A percentile compares a stretch with the other conserved stretches of the same genome.
These are phyloP conservation scores for Angomonas deanei DNA, from an alignment of 208 protist genomes.

Conservation along the genomic window DNA sequence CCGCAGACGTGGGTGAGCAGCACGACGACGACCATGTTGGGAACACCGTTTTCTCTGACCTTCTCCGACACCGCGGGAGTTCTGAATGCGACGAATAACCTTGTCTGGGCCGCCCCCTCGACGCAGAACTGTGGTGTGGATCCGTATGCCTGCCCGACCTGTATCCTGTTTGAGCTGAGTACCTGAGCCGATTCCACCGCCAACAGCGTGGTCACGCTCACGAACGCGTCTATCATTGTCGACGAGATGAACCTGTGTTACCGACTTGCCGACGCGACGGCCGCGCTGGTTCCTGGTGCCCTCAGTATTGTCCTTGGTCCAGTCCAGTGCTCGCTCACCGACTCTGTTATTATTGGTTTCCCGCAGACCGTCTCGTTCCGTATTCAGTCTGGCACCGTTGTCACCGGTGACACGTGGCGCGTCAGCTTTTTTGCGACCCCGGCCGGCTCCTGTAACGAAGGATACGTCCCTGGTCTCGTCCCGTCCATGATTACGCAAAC, in stretches of 20 bases:
- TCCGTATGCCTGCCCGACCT: constrained; percentile 35
- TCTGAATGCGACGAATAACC: constrained; percentile 33
- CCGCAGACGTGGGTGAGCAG: constrained; percentile 40
- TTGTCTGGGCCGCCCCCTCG: constrained; percentile 58
- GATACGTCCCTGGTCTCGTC: constrained; percentile 57
- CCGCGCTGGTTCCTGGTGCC: constrained; percentile 37
- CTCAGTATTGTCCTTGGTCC: constrained; percentile 43
- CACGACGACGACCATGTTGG: constrained; percentile 22
- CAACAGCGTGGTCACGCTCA: constrained; percentile 30
- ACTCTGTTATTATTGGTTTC: constrained; percentile 51
- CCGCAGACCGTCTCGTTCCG: constrained; percentile 62
- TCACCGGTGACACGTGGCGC: constrained; percentile 62
- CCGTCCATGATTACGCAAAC: constrained; percentile 27
- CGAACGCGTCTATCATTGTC: constrained; percentile 31
- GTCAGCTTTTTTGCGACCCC: constrained; percentile 68
- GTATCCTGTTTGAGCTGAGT: constrained; percentile 57
- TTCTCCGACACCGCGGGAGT: constrained; percentile 46
- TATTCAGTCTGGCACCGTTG: constrained; percentile 32
- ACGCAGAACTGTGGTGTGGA: constrained; percentile 49
- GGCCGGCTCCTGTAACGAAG: constrained; percentile 29
- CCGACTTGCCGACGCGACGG: constrained; percentile 49
- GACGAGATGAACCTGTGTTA: constrained; percentile 78
- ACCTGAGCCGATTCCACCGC: constrained; percentile 16
- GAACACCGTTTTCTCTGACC: constrained; percentile 39
- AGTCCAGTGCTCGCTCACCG: constrained; percentile 57